phyloP scores from a whole-genome alignment of 345 rosid species.

The Rhizophora apiculata region DNA sequence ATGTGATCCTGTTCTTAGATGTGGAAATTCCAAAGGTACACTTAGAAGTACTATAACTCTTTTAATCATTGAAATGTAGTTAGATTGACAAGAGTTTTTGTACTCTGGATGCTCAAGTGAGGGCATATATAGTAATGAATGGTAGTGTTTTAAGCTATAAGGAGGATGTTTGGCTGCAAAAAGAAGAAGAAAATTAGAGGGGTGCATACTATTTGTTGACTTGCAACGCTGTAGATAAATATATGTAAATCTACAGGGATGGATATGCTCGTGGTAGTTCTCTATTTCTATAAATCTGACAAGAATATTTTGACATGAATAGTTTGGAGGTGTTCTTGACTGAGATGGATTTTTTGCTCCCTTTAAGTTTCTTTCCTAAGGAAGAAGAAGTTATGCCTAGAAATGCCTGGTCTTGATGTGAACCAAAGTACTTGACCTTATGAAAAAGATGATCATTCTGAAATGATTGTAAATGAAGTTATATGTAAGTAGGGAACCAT shows the following conservation, averaged over 20 bases:
- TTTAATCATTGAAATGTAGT: neutral
- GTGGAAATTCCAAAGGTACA: neutral
- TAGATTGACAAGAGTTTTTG: neutral
- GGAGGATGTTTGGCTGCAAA: too few relatives aligned
- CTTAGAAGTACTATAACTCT: neutral
- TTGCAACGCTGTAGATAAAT: too few relatives aligned
- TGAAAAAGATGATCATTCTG: neutral
- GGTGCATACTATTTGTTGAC: too few relatives aligned
- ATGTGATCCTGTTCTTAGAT: neutral
- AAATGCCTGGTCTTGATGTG: too few relatives aligned
- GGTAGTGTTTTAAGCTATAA: too few relatives aligned
- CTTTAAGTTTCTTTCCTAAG: neutral
- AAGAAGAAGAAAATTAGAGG: too few relatives aligned
- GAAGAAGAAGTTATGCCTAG: neutral
- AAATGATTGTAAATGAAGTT: constrained; percentile 1
- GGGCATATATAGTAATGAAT: too few relatives aligned
- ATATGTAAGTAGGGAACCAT: neutral
- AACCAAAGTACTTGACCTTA: neutral
- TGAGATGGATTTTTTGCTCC: constrained; percentile 1
- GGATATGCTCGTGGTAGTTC: too few relatives aligned
- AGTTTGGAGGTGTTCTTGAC: neutral
- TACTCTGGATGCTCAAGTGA: too few relatives aligned
- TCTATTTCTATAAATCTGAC: too few relatives aligned
- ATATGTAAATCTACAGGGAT: too few relatives aligned
- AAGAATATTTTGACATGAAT: too few relatives aligned